Evolutionary conservation across 768 basidiomycete genomes (phyloP), one percentile per base, ranked within the genome.

Genomic region (Naganishia vishniacii): DNA sequence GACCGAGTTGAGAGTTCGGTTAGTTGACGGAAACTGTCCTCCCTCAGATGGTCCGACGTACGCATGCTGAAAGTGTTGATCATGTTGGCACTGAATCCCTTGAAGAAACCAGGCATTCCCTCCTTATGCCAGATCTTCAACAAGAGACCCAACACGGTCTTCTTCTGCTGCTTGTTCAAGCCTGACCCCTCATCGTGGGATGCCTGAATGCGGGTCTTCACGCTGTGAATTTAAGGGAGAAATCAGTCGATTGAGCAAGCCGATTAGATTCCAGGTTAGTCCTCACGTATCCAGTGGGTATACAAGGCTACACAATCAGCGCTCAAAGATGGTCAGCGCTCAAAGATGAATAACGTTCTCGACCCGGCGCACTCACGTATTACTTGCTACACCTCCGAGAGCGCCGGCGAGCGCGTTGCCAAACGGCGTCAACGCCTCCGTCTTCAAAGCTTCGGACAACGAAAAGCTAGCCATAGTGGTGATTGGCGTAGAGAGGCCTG

Each of bases 11-110:
- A 12, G 34, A 48, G 48, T 11, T 20, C 26, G 34, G 34, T 49
- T 16, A 48, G 31, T 32, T 26, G 12, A 40, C 31, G 34, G 20
- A 23, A 7, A 1, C 11, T 15, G 18, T n/a, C 13, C 5, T 18
- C 32, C 6, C 42, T 26, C 9, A 15, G 29, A 20, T 26, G 20
- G 7, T 40, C 64, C 5, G 25, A 83, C 90, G 72, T 73, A 92
- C 94, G 92, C 85, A 88, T 89, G 40, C 91, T 94, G 78, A 99
- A 99, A 1, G 91, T 95, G 78, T 95, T 97, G 69, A 98, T 80
- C 94, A 98, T 98, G 44, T 89, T 97, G 25, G 95, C 95, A 37
- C 85, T 82, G 75, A 97, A 99, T 1, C 95, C 95, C 46, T 86
- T 83, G 79, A 94, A 99, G 73, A 85, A 85, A 0, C 92, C 95